Percentiles rank a stretch among this genome's conserved stretches.
Conservation (phyloP, 2,329 filamentous ascomycete species). For the Aspergillus pseudoterreus region DNA sequence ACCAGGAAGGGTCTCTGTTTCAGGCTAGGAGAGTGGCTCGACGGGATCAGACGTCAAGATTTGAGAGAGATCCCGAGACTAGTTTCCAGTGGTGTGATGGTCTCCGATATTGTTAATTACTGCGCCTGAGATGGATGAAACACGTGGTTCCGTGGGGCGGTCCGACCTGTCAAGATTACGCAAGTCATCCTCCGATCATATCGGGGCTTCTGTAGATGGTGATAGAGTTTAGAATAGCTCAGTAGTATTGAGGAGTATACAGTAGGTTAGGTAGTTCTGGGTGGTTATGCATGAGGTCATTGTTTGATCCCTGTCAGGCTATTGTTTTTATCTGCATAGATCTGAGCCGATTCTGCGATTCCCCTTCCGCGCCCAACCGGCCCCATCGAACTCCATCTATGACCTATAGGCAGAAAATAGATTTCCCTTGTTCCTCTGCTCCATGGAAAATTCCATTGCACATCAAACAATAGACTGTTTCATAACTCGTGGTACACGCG, state of each 20-base stretch:
- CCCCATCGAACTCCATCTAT: neutral
- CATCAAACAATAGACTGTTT: neutral
- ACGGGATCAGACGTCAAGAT: constrained; percentile 1
- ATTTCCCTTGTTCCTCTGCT: neutral
- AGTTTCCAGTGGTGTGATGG: constrained; percentile 9
- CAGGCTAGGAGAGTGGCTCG: constrained; percentile 2
- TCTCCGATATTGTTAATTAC: neutral
- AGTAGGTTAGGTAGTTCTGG: neutral
- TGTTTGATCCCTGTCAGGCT: too few relatives aligned
- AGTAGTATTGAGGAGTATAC: too few relatives aligned
- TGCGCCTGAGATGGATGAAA: neutral
- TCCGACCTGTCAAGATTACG: neutral
- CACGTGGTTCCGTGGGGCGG: constrained; percentile 10
- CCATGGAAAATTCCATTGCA: neutral
- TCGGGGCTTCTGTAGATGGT: too few relatives aligned
- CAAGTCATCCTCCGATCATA: too few relatives aligned
- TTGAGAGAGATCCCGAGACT: constrained; percentile 5
- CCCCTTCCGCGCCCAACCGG: neutral
- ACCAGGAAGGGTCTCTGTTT: neutral
- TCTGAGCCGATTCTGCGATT: neutral
- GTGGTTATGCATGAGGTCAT: neutral
- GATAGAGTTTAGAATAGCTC: too few relatives aligned
- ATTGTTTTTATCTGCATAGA: too few relatives aligned
- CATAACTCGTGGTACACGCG: neutral
- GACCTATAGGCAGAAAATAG: neutral